Evolutionary conservation across 345 rosid species (phyloP).

Genomic region (Salix koriyanagi): DNA sequence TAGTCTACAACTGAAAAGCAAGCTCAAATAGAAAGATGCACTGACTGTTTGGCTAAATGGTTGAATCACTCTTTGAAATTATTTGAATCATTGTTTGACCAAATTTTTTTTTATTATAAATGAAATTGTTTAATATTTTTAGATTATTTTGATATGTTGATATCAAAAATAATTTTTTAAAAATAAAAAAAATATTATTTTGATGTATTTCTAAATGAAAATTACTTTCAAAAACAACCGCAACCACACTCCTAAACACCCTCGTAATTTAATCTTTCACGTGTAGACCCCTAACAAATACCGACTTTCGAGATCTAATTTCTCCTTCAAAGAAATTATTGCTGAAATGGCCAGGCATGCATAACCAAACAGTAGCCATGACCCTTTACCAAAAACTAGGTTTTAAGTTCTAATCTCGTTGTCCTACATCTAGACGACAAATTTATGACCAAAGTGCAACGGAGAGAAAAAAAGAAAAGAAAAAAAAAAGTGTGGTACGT

Average conservation of each 20-base stretch:
- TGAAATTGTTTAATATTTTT: too few relatives aligned
- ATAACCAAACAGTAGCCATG: background rate
- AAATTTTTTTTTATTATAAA: too few relatives aligned
- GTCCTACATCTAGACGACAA: background rate
- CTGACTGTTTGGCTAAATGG: too few relatives aligned
- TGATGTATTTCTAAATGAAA: too few relatives aligned
- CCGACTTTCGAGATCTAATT: background rate
- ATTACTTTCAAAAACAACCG: too few relatives aligned
- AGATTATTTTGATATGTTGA: accelerated
- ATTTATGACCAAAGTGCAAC: background rate
- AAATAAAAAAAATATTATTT: too few relatives aligned
- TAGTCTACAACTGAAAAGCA: background rate
- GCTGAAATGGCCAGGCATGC: background rate
- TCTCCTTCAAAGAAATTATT: background rate
- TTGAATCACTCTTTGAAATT: too few relatives aligned
- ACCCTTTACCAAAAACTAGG: background rate
- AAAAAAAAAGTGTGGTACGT: background rate
- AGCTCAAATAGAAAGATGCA: too few relatives aligned
- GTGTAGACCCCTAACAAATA: too few relatives aligned
- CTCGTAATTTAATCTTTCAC: too few relatives aligned
- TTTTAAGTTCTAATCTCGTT: background rate
- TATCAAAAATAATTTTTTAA: too few relatives aligned
- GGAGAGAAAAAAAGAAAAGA: background rate
- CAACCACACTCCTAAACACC: accelerated
- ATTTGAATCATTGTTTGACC: too few relatives aligned